A percentile compares a stretch with the other conserved stretches of the same genome.
These are phyloP conservation scores for Sporothrix curviconia DNA, from an alignment of 2,329 filamentous ascomycete genomes.

Conservation along the genomic window DNA sequence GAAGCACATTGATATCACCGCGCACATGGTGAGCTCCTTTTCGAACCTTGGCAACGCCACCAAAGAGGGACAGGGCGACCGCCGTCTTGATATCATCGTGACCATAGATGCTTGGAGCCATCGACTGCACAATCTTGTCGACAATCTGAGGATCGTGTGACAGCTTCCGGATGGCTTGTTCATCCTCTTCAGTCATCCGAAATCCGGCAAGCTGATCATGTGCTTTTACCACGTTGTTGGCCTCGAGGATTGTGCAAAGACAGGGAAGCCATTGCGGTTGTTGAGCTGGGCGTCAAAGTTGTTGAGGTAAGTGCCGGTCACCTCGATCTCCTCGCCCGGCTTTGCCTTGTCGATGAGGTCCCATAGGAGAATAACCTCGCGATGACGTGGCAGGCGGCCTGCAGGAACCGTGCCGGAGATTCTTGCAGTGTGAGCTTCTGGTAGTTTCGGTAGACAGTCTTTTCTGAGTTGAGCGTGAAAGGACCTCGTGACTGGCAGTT, in stretches of 20 bases:
- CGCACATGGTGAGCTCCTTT: constrained; percentile 83
- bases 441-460: constrained; percentile 97
- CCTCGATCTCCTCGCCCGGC: constrained; percentile 94
- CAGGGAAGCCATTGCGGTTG: constrained; percentile 96
- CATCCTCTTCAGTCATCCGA: constrained; percentile 89
- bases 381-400: constrained; percentile 83
- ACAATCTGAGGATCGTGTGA: constrained; percentile 84
- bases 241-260: constrained; percentile 98
- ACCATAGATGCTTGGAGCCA: constrained; percentile 95
- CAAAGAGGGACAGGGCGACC: constrained; percentile 87
- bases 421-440: constrained; percentile 97
- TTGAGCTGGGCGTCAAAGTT: constrained; percentile 97
- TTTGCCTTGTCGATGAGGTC: constrained; percentile 96
- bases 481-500: constrained; percentile 93
- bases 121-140: constrained; percentile 86
- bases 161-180: constrained; percentile 81
- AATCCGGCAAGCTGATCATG: constrained; percentile 98
- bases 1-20: constrained; percentile 95
- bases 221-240: constrained; percentile 93
- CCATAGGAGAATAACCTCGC: constrained; percentile 93
- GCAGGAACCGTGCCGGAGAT: constrained; percentile 92
- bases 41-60: constrained; percentile 87
- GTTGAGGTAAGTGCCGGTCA: constrained; percentile 95
- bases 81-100: constrained; percentile 97
- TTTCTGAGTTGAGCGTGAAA: constrained; percentile 92